Percentiles rank a stretch among this genome's conserved stretches.
phyloP scores from a whole-genome alignment of 495 filamentous ascomycete species.

The Lophium mytilinum region DNA sequence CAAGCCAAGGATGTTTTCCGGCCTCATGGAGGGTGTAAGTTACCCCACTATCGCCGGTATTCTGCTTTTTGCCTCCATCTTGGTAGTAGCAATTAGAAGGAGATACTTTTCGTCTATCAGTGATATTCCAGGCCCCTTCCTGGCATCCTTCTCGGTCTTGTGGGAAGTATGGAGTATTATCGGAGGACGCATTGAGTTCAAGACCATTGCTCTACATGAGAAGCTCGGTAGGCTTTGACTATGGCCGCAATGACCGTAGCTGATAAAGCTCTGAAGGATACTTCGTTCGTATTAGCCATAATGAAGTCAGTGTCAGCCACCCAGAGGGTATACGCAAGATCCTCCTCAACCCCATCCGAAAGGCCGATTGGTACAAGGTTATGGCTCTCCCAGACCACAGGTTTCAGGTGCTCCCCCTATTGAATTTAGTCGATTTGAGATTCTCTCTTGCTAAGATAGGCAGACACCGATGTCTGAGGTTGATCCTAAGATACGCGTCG shows the following conservation, averaged over 20 bases:
- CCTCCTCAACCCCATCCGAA: slow-evolving; percentile 23
- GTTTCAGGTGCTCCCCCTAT: too few species aligned
- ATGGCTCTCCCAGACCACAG: slow-evolving; percentile 36
- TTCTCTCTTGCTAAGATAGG: too few species aligned
- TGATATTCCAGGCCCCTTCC: slow-evolving; percentile 38
- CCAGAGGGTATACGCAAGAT: slow-evolving; percentile 35
- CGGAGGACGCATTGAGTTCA: slow-evolving; percentile 37
- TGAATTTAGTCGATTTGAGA: too few species aligned
- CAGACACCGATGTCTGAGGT: slow-evolving; percentile 41
- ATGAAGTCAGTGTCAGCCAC: slow-evolving; percentile 44
- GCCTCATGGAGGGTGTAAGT: background rate
- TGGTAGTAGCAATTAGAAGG: slow-evolving; percentile 1
- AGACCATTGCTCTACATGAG: slow-evolving; percentile 34
- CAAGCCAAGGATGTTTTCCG: background rate
- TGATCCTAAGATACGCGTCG: slow-evolving; percentile 31
- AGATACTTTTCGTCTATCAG: slow-evolving; percentile 26
- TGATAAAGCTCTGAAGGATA: slow-evolving; percentile 25
- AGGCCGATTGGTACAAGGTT: slow-evolving; percentile 29
- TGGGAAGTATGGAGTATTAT: slow-evolving; percentile 37
- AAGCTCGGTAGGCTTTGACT: slow-evolving; percentile 34
- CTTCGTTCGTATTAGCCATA: slow-evolving; percentile 42
- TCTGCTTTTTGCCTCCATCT: background rate
- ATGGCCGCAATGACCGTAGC: background rate
- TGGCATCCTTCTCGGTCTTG: slow-evolving; percentile 36
- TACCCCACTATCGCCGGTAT: background rate